Evolutionary conservation across 83 land plant species (phyloP).

Genomic region (Picea abies): DNA sequence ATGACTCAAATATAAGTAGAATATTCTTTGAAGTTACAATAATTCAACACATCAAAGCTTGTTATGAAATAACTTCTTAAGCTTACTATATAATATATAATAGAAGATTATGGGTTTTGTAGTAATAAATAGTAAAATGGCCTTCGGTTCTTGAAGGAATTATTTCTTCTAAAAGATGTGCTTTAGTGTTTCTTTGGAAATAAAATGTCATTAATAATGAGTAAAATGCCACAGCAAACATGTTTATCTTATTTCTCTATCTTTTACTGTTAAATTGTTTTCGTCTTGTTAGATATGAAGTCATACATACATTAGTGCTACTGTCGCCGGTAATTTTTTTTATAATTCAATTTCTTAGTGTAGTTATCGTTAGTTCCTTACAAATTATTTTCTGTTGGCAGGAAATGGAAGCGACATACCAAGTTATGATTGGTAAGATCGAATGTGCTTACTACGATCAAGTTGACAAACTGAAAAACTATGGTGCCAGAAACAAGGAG

Average conservation of each 20-base stretch:
- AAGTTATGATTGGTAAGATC: constrained; percentile 66
- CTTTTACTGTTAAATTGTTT: too few relatives aligned
- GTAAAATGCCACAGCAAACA: neutral
- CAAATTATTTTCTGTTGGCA: constrained; percentile 25
- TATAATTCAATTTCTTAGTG: neutral
- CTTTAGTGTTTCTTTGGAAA: neutral
- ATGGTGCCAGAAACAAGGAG: constrained; percentile 79
- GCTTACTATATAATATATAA: too few relatives aligned
- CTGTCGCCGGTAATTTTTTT: neutral
- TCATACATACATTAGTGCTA: neutral
- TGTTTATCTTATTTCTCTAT: neutral
- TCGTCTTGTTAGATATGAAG: neutral
- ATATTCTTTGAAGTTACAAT: too few relatives aligned
- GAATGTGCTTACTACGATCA: constrained; percentile 82
- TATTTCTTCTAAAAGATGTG: neutral
- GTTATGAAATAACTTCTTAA: too few relatives aligned
- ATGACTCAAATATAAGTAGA: too few relatives aligned
- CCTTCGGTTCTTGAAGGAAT: too few relatives aligned
- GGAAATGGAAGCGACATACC: constrained; percentile 79
- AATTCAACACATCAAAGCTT: too few relatives aligned
- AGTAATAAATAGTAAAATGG: too few relatives aligned
- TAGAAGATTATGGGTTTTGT: too few relatives aligned
- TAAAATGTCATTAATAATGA: neutral
- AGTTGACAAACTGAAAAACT: constrained; percentile 67
- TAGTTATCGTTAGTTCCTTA: neutral